Conservation (phyloP, 148 eudicot genomes). For the Camellia japonica region DNA sequence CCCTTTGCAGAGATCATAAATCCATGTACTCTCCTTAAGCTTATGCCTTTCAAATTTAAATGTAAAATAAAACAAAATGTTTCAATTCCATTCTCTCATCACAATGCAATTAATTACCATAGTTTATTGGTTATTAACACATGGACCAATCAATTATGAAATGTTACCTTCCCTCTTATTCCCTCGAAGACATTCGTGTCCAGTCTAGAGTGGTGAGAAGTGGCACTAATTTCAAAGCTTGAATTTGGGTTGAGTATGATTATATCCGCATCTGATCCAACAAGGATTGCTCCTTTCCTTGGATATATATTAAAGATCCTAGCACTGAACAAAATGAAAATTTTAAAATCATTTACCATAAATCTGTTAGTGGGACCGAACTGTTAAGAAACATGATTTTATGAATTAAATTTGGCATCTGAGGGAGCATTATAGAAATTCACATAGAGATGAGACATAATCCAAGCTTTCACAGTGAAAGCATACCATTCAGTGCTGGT, state of each 20-base stretch:
- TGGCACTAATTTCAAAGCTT: conserved; percentile 70
- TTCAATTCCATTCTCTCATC: background rate
- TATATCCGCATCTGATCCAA: conserved; percentile 97
- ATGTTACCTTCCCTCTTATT: conserved; percentile 74
- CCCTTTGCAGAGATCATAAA: background rate
- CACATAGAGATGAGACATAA: background rate
- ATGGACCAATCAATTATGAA: background rate
- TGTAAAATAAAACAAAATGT: background rate
- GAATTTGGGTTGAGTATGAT: conserved; percentile 89
- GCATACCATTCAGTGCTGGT: conserved; percentile 94
- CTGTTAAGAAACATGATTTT: background rate
- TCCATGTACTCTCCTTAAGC: background rate
- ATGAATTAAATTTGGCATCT: background rate
- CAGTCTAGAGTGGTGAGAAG: conserved; percentile 65
- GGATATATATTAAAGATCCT: conserved; percentile 88
- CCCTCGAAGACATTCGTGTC: conserved; percentile 96
- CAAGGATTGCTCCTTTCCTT: conserved; percentile 87
- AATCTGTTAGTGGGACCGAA: background rate
- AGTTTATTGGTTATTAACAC: background rate
- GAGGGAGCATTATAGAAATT: background rate
- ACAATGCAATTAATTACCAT: background rate
- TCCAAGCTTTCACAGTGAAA: background rate
- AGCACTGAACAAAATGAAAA: conserved; percentile 50
- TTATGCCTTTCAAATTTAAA: background rate
- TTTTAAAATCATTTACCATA: background rate